Base-by-base conservation (phyloP, 2,329 filamentous ascomycete genomes). In the Podosphaera fusca region DNA sequence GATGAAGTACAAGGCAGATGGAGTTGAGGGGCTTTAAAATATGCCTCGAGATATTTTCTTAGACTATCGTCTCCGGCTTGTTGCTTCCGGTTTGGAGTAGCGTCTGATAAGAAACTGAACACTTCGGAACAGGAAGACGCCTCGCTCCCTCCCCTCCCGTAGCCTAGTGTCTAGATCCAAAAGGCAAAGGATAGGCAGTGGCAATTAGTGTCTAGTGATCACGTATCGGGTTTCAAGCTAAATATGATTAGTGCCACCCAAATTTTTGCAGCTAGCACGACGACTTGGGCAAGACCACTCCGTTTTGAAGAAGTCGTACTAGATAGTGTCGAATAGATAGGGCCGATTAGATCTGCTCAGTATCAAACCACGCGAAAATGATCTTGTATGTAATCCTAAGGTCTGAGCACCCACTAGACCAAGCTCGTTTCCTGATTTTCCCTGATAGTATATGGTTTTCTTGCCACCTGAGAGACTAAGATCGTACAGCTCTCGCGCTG, bases 111-210 rank as follows among this genome's bases (percentile, higher is more conserved):
- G 12, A 29, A 34, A 14, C 47, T 50, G 47, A 50, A 50, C 29
- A 9, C 47, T 21, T 34, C 31, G 31, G 31, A 50, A 34, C 21
- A 31, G 35, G 36, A 42, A 45, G 21, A 60, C 61, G 64, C 60
- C 50, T 62, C 63, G 62, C 61, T 57, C 63, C 60, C 60, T 59
- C 57, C 55, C 56, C 58, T 60, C 57, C 59, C 61, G 59, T 57
- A 42, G 57, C 45, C 46, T 42, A 55, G 59, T 8, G 49, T 55
- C 56, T 57, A 54, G 57, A 58, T 56, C 57, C 47, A 52, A 60
- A 34, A 12, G n/a, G 33, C 10, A 35, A 50, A 46, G n/a, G 50
- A 47, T 47, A 35, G 29, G 51, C 51, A 53, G 56, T 35, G 51
- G 40, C 33, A 38, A 53, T 33, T 21, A 3, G 31, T 33, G 33